Conservation (phyloP, 2,329 filamentous ascomycete species). For the Tolypocladium capitatum region DNA sequence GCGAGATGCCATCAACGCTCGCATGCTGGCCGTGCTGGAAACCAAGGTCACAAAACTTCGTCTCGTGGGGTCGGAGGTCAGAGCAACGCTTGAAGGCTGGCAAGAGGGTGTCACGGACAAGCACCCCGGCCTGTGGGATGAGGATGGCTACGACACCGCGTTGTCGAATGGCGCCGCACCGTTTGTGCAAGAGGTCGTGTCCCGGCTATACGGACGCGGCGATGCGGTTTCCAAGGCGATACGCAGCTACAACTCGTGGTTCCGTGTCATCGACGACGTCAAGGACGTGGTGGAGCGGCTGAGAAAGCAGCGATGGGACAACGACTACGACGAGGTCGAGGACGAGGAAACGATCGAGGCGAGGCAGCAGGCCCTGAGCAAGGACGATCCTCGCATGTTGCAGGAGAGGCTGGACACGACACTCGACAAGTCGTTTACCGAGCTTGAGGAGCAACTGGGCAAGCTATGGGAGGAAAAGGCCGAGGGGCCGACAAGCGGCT, state of each 20-base stretch:
- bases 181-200: slow-evolving; percentile 58
- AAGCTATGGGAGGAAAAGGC: slow-evolving; percentile 34
- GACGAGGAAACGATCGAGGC: slow-evolving; percentile 58
- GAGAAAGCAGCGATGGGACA: slow-evolving; percentile 59
- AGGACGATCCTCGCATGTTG: slow-evolving; percentile 55
- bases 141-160: slow-evolving; percentile 48
- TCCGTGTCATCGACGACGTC: slow-evolving; percentile 55
- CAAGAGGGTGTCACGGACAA: slow-evolving; percentile 35
- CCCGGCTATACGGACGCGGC: slow-evolving; percentile 60
- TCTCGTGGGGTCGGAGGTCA: slow-evolving; percentile 51
- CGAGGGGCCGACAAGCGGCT: slow-evolving; percentile 33
- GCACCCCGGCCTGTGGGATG: slow-evolving; percentile 53
- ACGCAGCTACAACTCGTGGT: slow-evolving; percentile 58
- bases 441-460: slow-evolving; percentile 42
- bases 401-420: slow-evolving; percentile 44
- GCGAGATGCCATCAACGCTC: slow-evolving; percentile 54
- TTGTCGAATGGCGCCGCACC: slow-evolving; percentile 48
- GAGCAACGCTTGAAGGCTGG: slow-evolving; percentile 48
- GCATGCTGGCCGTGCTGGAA: slow-evolving; percentile 50
- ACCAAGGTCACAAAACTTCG: slow-evolving; percentile 50
- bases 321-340: slow-evolving; percentile 59
- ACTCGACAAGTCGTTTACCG: slow-evolving; percentile 41
- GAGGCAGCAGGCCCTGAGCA: slow-evolving; percentile 54
- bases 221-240: slow-evolving; percentile 49
- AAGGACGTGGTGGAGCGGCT: slow-evolving; percentile 50